Conservation (phyloP, 345 rosid species). For the Citrus maxima region DNA sequence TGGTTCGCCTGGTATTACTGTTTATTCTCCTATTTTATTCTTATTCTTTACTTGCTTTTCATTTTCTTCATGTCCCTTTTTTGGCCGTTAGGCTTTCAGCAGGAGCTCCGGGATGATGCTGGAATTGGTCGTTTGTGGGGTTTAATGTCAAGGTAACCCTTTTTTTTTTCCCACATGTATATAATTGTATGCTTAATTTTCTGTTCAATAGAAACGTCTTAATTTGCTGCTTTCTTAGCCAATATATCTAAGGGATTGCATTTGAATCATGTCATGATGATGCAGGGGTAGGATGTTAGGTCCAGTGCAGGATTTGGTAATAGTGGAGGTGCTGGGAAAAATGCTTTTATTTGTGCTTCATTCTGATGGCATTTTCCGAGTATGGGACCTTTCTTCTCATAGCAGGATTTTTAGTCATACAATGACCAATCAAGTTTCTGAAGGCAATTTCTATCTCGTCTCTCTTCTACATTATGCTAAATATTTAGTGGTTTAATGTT, state of each 20-base stretch:
- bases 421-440: conserved; percentile 41
- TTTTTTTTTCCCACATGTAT: neutral
- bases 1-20: conserved; percentile 50
- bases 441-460: conserved; percentile 45
- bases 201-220: neutral
- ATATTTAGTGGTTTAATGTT: neutral
- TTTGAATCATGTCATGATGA: conserved; percentile 32
- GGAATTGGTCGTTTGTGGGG: conserved; percentile 86
- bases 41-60: neutral
- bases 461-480: neutral
- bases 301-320: conserved; percentile 59
- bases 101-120: conserved; percentile 73
- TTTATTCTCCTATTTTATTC: neutral
- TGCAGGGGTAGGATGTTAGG: conserved; percentile 70
- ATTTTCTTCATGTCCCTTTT: conserved; percentile 7
- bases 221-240: neutral
- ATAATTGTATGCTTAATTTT: neutral
- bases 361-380: conserved; percentile 61
- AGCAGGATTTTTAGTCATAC: conserved; percentile 57
- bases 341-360: conserved; percentile 58
- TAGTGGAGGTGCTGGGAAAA: conserved; percentile 48
- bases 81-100: conserved; percentile 45
- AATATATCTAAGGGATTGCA: neutral
- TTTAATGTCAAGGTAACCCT: conserved; percentile 64
- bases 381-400: conserved; percentile 61